phyloP scores from a whole-genome alignment of 139 green algal genomes.

The Mychonastes homosphaera region DNA sequence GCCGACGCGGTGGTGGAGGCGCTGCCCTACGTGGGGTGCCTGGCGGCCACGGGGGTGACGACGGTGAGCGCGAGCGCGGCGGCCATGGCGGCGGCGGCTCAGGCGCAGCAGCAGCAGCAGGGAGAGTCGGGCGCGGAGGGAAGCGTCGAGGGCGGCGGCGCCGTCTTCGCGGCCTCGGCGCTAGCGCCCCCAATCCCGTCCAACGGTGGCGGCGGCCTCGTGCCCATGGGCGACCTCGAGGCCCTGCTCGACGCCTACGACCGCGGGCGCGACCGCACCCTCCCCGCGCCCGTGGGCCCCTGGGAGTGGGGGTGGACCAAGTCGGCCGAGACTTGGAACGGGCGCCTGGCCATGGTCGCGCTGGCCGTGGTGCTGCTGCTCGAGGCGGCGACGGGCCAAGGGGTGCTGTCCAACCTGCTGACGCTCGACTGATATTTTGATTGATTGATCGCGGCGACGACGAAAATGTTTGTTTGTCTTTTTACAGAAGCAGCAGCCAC shows the following conservation, averaged over 20 bases:
- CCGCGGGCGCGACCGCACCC: slow-evolving; percentile 61
- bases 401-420: slow-evolving; percentile 32
- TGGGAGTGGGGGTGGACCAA: slow-evolving; percentile 95
- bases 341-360: slow-evolving; percentile 75
- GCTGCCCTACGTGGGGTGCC: slow-evolving; percentile 77
- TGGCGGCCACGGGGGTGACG: slow-evolving; percentile 66
- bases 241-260: slow-evolving; percentile 90
- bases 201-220: slow-evolving; percentile 6
- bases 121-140: too few species aligned
- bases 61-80: slow-evolving; percentile 33
- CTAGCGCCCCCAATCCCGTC: too few species aligned
- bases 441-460: too few species aligned
- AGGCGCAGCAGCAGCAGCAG: too few species aligned
- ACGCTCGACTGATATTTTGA: slow-evolving; percentile 18
- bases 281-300: slow-evolving; percentile 68
- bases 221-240: slow-evolving; percentile 63
- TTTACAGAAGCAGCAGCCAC: too few species aligned
- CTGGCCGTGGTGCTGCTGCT: slow-evolving; percentile 63
- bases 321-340: slow-evolving; percentile 87
- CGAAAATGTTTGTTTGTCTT: too few species aligned
- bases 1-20: slow-evolving; percentile 83
- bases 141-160: too few species aligned
- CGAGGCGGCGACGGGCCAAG: slow-evolving; percentile 62
- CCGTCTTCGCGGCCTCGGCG: too few species aligned
- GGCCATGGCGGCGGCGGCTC: neutral